phyloP scores from a whole-genome alignment of 164 flowering plant species.

The Kingdonia uniflora region DNA sequence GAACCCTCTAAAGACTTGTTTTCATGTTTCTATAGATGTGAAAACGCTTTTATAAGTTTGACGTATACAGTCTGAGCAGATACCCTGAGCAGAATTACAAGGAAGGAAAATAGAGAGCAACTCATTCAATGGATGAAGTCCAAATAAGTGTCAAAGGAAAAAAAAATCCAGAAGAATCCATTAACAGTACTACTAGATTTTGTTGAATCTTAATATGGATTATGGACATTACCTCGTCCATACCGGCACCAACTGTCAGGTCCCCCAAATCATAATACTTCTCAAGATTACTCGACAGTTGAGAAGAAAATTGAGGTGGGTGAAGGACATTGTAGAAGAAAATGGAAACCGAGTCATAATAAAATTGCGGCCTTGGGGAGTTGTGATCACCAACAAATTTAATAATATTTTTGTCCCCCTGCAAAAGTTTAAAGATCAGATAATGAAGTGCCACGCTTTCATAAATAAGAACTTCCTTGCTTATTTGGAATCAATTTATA shows the following conservation, averaged over 20 bases:
- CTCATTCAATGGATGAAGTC: too few relatives aligned
- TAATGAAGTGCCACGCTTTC: not conserved
- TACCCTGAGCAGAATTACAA: too few relatives aligned
- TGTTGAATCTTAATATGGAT: not conserved
- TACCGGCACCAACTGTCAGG: slow-evolving; percentile 48
- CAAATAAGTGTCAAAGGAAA: too few relatives aligned
- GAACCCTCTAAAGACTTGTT: too few relatives aligned
- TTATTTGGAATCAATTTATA: slow-evolving; percentile 18
- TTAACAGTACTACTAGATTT: not conserved
- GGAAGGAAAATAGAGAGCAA: too few relatives aligned
- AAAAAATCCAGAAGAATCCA: too few relatives aligned
- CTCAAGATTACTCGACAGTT: slow-evolving; percentile 39
- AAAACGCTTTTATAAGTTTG: too few relatives aligned
- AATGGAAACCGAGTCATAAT: slow-evolving; percentile 85
- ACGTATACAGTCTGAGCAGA: too few relatives aligned
- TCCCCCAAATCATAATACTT: slow-evolving; percentile 63
- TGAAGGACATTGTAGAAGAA: slow-evolving; percentile 86
- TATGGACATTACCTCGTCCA: slow-evolving; percentile 54
- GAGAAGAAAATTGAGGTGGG: slow-evolving; percentile 65
- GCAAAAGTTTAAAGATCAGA: slow-evolving; percentile 17
- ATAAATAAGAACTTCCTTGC: too few relatives aligned
- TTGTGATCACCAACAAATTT: slow-evolving; percentile 96
- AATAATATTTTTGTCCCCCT: slow-evolving; percentile 92
- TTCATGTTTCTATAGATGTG: too few relatives aligned
- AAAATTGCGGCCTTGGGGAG: slow-evolving; percentile 85